Evolutionary conservation across 371 early-diverging fungal genomes (phyloP).

Genomic region (Mucor circinelloides): DNA sequence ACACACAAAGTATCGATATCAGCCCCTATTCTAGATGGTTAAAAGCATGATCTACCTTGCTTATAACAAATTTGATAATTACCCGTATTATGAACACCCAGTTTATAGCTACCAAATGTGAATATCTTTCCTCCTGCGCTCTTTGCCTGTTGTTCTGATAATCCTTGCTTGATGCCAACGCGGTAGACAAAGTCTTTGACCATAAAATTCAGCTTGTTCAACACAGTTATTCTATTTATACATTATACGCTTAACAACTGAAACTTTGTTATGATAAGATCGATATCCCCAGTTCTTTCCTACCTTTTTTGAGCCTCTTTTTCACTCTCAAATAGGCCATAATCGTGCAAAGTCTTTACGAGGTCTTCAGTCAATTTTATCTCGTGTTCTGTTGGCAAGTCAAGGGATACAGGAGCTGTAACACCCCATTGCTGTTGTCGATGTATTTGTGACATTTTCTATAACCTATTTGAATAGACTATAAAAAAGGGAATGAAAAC

Average conservation of each 20-base stretch:
- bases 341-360: constrained; percentile 61
- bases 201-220: constrained; percentile 82
- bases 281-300: background rate
- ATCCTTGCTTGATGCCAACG: constrained; percentile 63
- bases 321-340: constrained; percentile 79
- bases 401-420: constrained; percentile 59
- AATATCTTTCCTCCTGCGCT: constrained; percentile 95
- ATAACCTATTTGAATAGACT: background rate
- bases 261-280: background rate
- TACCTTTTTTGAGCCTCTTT: constrained; percentile 61
- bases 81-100: constrained; percentile 97
- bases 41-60: background rate
- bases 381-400: constrained; percentile 61
- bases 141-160: constrained; percentile 79
- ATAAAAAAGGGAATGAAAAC: background rate
- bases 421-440: constrained; percentile 54
- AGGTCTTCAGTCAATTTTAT: constrained; percentile 63
- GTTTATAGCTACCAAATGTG: constrained; percentile 97
- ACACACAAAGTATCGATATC: constrained; percentile 99
- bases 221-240: constrained; percentile 76
- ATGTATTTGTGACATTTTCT: constrained; percentile 4
- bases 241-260: background rate
- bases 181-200: constrained; percentile 91
- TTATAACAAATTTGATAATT: constrained; percentile 9
- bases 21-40: constrained; percentile 57